These are phyloP conservation scores for Phytophthora citricola DNA, from an alignment of 352 stramenopile species.

Conservation along the genomic window DNA sequence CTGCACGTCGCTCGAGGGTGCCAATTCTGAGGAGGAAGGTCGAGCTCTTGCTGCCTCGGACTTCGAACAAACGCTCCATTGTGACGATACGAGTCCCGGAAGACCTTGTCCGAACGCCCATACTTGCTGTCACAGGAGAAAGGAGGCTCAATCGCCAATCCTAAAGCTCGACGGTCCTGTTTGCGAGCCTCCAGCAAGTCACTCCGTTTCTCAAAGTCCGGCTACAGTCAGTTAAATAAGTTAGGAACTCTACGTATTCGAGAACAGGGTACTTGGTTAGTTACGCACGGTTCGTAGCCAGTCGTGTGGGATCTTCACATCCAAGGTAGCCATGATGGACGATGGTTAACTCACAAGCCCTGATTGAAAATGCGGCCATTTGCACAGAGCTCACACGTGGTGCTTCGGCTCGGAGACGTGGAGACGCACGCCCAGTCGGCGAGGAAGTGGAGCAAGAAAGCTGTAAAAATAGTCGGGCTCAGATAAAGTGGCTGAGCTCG, in stretches of 20 bases:
- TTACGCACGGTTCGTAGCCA: slow-evolving; percentile 53
- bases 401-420: background rate
- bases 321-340: slow-evolving; percentile 32
- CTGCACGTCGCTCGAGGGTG: slow-evolving; percentile 47
- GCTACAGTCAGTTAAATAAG: slow-evolving; percentile 31
- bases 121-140: slow-evolving; percentile 49
- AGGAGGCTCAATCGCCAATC: slow-evolving; percentile 32
- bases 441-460: slow-evolving; percentile 20
- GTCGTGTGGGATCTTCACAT: slow-evolving; percentile 59
- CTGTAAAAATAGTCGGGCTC: slow-evolving; percentile 20
- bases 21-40: slow-evolving; percentile 35
- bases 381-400: background rate
- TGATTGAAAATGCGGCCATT: slow-evolving; percentile 11
- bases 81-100: slow-evolving; percentile 55
- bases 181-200: slow-evolving; percentile 56
- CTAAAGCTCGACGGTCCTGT: slow-evolving; percentile 48
- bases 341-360: background rate
- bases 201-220: slow-evolving; percentile 47
- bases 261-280: background rate
- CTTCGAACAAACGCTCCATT: slow-evolving; percentile 54
- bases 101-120: slow-evolving; percentile 50
- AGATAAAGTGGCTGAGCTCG: too few species aligned
- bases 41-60: slow-evolving; percentile 29
- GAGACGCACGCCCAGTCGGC: slow-evolving; percentile 12
- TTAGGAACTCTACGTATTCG: background rate